Percentiles rank a stretch among this genome's conserved stretches.
These are phyloP conservation scores for Fraxinus sp. DNA, from an alignment of 305 asterid genomes.

Conservation along the genomic window DNA sequence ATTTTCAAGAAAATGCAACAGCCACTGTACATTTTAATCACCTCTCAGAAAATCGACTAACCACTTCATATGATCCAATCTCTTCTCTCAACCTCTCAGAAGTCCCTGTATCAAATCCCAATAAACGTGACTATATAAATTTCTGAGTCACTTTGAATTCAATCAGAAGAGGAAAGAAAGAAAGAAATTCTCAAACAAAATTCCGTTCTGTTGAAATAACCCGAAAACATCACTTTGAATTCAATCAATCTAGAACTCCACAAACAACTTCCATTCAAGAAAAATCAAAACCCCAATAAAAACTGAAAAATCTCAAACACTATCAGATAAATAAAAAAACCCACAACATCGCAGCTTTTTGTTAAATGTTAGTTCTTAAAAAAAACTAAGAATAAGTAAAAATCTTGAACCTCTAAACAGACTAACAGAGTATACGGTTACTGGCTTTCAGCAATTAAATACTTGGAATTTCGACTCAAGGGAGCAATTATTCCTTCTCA, in stretches of 20 bases:
- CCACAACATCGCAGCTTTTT: background rate
- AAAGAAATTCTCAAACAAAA: background rate
- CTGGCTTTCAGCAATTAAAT: background rate
- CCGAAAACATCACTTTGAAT: background rate
- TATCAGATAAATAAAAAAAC: background rate
- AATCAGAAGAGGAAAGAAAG: no score
- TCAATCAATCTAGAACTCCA: background rate
- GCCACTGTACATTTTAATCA: background rate
- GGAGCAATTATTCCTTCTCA: no score
- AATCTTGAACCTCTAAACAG: background rate
- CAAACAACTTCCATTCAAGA: background rate
- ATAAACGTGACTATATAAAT: background rate
- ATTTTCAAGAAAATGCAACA: conserved; percentile 1
- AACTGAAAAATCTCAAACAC: background rate
- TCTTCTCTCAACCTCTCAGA: background rate
- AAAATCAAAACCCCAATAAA: background rate
- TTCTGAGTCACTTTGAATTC: background rate
- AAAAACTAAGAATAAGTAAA: background rate
- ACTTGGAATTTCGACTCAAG: no score
- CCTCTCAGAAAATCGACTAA: background rate
- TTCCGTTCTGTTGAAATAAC: background rate
- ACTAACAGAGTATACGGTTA: background rate
- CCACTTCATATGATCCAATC: conserved; percentile 6
- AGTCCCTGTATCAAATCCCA: background rate
- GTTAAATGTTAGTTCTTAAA: no score